phyloP scores from a whole-genome alignment of 306 rosid genomes.

The apple (Malus domestica) region ASM211411v1 NC_041794.1:3414001-3414500 shows the following conservation, averaged over 20 bases:
- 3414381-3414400: slow-evolving; percentile 86
- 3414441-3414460: slow-evolving; percentile 95
- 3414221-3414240: background rate
- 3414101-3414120: background rate
- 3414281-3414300: slow-evolving; percentile 95
- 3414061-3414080: background rate
- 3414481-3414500: slow-evolving; percentile 91
- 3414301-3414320: slow-evolving; percentile 90
- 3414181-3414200: background rate
- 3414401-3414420: slow-evolving; percentile 84
- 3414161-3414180: background rate
- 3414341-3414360: slow-evolving; percentile 86
- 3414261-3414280: slow-evolving; percentile 98
- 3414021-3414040: background rate
- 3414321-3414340: slow-evolving; percentile 94
- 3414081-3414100: background rate
- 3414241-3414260: slow-evolving; percentile 5
- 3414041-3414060: background rate
- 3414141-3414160: background rate
- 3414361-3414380: slow-evolving; percentile 95
- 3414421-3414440: slow-evolving; percentile 96
- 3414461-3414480: slow-evolving; percentile 67
- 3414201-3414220: background rate
- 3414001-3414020: background rate
- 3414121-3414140: background rate